Evolutionary conservation across 768 basidiomycete genomes (phyloP).

Genomic region (Cystofilobasidium capitatum): DNA sequence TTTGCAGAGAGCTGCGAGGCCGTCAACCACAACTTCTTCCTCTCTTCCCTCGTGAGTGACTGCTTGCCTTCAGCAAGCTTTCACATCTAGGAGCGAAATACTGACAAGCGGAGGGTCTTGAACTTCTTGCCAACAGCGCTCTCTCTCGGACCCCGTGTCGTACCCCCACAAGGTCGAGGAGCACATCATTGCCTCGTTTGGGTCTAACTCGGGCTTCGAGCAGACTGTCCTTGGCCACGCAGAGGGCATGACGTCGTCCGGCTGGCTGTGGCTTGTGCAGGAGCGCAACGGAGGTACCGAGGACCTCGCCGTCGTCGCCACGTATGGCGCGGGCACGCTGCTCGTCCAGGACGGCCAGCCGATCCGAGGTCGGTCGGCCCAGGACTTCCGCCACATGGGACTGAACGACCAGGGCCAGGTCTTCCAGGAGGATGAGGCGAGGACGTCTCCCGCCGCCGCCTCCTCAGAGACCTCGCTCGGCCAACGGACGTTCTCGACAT

Average conservation of each 20-base stretch:
- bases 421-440: background rate
- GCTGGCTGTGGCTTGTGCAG: slow-evolving; percentile 27
- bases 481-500: background rate
- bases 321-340: slow-evolving; percentile 21
- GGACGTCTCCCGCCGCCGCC: background rate
- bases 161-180: slow-evolving; percentile 21
- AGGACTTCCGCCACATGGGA: background rate
- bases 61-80: background rate
- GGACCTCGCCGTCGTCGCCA: slow-evolving; percentile 19
- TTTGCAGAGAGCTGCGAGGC: slow-evolving; percentile 41
- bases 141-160: slow-evolving; percentile 1
- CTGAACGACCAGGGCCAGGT: background rate
- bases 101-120: background rate
- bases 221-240: slow-evolving; percentile 24
- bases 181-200: slow-evolving; percentile 24
- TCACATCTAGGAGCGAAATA: background rate
- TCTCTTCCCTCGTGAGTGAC: slow-evolving; percentile 67
- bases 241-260: slow-evolving; percentile 16
- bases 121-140: background rate
- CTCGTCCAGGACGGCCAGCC: slow-evolving; percentile 18
- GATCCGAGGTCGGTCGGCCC: background rate
- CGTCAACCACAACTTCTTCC: slow-evolving; percentile 91
- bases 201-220: slow-evolving; percentile 23
- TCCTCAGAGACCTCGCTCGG: background rate
- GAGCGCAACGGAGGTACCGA: slow-evolving; percentile 11